Conservation (phyloP, 352 stramenopile genomes). For the Phytophthora chlamydospora region DNA sequence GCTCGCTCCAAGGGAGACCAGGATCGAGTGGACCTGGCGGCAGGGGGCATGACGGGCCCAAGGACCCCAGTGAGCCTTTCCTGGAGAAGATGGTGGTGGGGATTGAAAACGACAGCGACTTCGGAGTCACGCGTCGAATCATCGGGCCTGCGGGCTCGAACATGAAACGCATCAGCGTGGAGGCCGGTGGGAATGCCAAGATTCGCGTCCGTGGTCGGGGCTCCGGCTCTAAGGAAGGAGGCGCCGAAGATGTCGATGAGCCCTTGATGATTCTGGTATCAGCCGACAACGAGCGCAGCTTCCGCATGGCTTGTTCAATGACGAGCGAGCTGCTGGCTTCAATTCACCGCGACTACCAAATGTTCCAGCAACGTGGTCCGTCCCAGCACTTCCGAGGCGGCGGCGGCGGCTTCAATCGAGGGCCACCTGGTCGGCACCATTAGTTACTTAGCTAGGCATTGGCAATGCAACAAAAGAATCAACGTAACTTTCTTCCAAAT, state of each 20-base stretch:
- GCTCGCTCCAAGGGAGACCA: slow-evolving; percentile 26
- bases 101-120: slow-evolving; percentile 88
- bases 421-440: slow-evolving; percentile 34
- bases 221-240: slow-evolving; percentile 80
- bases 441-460: slow-evolving; percentile 21
- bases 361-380: slow-evolving; percentile 49
- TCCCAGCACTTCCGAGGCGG: slow-evolving; percentile 28
- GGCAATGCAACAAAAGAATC: slow-evolving; percentile 13
- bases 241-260: slow-evolving; percentile 71
- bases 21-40: slow-evolving; percentile 19
- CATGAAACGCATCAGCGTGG: slow-evolving; percentile 89
- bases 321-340: slow-evolving; percentile 65
- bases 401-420: slow-evolving; percentile 22
- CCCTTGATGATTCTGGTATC: slow-evolving; percentile 87
- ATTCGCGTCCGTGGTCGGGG: slow-evolving; percentile 85
- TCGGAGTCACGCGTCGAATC: slow-evolving; percentile 84
- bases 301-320: slow-evolving; percentile 76
- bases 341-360: slow-evolving; percentile 83
- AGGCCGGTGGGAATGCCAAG: slow-evolving; percentile 81
- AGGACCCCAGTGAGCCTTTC: slow-evolving; percentile 44
- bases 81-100: slow-evolving; percentile 82
- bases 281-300: slow-evolving; percentile 86
- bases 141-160: slow-evolving; percentile 80
- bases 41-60: slow-evolving; percentile 25
- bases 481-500: slow-evolving; percentile 16